Evolutionary conservation across 495 filamentous ascomycete species (phyloP), one percentile per base, ranked within the genome.

Genomic region (Talaromyces thailandensis): DNA sequence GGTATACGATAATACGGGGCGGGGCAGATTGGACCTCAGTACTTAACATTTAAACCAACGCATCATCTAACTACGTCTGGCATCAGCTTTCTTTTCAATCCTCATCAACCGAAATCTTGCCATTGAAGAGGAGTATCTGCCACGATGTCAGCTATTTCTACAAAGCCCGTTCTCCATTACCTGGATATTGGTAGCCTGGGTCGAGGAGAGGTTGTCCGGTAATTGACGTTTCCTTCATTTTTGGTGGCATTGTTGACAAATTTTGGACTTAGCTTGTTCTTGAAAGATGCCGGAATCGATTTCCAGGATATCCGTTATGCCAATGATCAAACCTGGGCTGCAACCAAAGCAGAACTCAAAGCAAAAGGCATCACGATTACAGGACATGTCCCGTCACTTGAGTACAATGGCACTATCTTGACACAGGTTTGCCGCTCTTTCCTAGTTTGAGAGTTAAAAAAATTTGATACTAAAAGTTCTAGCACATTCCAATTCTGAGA

Each of bases 141-240:
- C 28, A 59, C 37, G 37, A 59, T 59, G 57, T 59, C 35, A 40
- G 14, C 35, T 14, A 9, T 16, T 16, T 40, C 57, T 45, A 43
- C 57, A 14, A 59, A 59, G 31, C 64, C 64, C 0, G 62, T 66
- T 25, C 66, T 64, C 31, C 74, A 76, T 56, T 78, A 78, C 63
- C 63, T 80, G 29, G 71, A 78, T 62, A 75, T 79, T 63, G 68
- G 70, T 26, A 70, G 73, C 24, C 67, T 76, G 9, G 77, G 78
- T 25, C 71, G 76, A n/a, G 74, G 74, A 12, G 73, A 80, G 65
- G 79, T 76, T 25, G 63, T 80, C 31, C 71, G 71, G 64, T 71
- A 68, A 60, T 62, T 65, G 7, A 32, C 8, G 3, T 32, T 12
- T 28, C 56, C 4, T 43, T 0, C 16, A 21, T 45, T 24, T 59